Conservation (phyloP, 257 asterid species). For the Rehmannia glutinosa region DNA sequence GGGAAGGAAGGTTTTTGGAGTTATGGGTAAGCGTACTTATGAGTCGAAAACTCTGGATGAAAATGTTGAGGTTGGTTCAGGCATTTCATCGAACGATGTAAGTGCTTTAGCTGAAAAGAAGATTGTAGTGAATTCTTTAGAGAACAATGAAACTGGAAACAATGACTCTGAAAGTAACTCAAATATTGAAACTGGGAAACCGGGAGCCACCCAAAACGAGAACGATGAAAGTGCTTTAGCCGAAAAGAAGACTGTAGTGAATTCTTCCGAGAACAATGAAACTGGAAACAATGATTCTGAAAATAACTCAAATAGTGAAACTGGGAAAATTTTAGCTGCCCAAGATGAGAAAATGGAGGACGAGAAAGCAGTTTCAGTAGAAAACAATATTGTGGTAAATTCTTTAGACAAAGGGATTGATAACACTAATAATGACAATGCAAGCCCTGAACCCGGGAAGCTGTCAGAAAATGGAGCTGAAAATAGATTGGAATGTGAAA, state of each 20-base stretch:
- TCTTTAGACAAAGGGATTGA: constrained; percentile 19
- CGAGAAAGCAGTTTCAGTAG: neutral
- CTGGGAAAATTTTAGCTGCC: constrained; percentile 14
- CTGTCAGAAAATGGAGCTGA: constrained; percentile 30
- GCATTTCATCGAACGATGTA: constrained; percentile 30
- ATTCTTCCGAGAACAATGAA: neutral
- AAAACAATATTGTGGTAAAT: constrained; percentile 1
- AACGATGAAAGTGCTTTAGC: constrained; percentile 13
- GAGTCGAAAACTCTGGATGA: constrained; percentile 26
- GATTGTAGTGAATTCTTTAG: neutral
- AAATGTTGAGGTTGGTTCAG: constrained; percentile 24
- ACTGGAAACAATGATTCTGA: neutral
- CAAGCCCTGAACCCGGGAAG: no score
- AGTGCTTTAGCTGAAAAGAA: constrained; percentile 17
- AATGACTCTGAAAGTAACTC: constrained; percentile 8
- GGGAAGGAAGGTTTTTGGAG: constrained; percentile 79
- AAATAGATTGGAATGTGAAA: constrained; percentile 18
- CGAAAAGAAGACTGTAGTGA: neutral
- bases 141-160: constrained; percentile 7
- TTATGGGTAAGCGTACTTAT: constrained; percentile 56
- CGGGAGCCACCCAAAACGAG: constrained; percentile 15
- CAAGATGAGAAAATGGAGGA: neutral
- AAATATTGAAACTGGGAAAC: neutral
- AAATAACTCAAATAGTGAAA: neutral
- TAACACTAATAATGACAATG: no score